Evolutionary conservation across 139 green algal species (phyloP).

Genomic region (Deuterostichococcus epilithicus): DNA sequence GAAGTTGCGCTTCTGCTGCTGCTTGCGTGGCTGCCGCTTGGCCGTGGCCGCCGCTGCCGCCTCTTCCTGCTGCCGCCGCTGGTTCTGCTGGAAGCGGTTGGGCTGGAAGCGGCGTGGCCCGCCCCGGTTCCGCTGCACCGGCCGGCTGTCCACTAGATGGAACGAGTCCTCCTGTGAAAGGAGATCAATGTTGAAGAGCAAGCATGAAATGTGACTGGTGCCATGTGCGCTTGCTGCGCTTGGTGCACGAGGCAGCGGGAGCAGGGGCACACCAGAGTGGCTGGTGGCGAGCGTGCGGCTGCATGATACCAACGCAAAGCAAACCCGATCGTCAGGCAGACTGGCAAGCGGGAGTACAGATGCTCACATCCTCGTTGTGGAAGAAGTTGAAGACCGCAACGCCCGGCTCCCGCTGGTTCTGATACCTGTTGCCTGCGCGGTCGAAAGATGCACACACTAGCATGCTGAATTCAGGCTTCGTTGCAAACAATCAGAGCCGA

Average conservation of each 20-base stretch:
- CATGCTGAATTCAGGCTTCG: background rate
- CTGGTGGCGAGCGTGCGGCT: no score
- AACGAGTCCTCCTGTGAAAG: slow-evolving; percentile 85
- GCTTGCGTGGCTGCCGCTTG: slow-evolving; percentile 17
- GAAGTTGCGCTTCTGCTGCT: slow-evolving; percentile 41
- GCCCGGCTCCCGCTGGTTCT: slow-evolving; percentile 34
- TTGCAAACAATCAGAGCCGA: background rate
- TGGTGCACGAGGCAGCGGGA: no score
- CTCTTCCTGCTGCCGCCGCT: slow-evolving; percentile 13
- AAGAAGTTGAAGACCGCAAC: slow-evolving; percentile 93
- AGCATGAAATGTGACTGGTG: no score
- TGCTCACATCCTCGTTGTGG: slow-evolving; percentile 83
- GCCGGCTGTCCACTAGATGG: slow-evolving; percentile 91
- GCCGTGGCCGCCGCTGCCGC: background rate
- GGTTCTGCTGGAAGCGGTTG: slow-evolving; percentile 50
- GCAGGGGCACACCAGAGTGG: no score
- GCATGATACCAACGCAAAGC: no score
- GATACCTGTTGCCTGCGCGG: slow-evolving; percentile 6
- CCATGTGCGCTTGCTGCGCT: no score
- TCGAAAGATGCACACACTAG: slow-evolving; percentile 24
- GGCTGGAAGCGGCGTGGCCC: slow-evolving; percentile 57
- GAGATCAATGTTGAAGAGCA: no score
- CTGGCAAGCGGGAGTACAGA: no score
- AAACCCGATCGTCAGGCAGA: no score
- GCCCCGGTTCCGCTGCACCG: slow-evolving; percentile 41